A percentile compares a stretch with the other conserved stretches of the same genome.
phyloP scores from a whole-genome alignment of 148 eudicot species.

The Fagopyrum esculentum region DNA sequence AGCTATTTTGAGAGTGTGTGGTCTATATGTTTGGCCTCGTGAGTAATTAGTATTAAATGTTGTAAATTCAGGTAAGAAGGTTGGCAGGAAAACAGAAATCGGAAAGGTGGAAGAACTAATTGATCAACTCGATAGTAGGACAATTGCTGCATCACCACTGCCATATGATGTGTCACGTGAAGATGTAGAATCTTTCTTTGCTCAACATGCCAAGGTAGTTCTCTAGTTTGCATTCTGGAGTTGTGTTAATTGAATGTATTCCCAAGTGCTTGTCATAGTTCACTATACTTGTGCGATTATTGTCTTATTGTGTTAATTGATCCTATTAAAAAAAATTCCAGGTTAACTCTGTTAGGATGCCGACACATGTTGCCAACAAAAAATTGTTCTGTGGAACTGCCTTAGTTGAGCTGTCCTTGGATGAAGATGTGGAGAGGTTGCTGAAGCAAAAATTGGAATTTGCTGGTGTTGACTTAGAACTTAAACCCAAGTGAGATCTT shows the following conservation, averaged over 20 bases:
- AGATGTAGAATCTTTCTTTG: constrained; percentile 74
- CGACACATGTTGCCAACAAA: constrained; percentile 71
- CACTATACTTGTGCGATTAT: no score
- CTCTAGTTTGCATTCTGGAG: background rate
- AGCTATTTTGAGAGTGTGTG: background rate
- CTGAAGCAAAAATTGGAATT: constrained; percentile 59
- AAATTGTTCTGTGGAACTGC: constrained; percentile 80
- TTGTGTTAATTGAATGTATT: background rate
- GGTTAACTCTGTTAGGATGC: constrained; percentile 94
- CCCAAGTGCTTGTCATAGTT: background rate
- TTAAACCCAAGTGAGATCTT: constrained; percentile 65
- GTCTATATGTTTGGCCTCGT: background rate
- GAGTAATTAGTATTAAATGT: background rate
- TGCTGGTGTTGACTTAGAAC: constrained; percentile 64
- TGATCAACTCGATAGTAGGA: constrained; percentile 77
- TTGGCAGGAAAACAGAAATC: constrained; percentile 71
- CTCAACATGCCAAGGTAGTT: constrained; percentile 68
- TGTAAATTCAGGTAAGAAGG: constrained; percentile 52
- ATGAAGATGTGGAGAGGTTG: constrained; percentile 66
- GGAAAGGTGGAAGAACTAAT: constrained; percentile 61
- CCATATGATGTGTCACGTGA: constrained; percentile 77
- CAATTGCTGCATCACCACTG: constrained; percentile 84
- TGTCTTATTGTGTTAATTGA: background rate
- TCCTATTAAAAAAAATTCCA: constrained; percentile 13
- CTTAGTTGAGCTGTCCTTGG: constrained; percentile 70